Evolutionary conservation across 352 stramenopile genomes (phyloP).

Genomic region (Phytophthora crassamura): DNA sequence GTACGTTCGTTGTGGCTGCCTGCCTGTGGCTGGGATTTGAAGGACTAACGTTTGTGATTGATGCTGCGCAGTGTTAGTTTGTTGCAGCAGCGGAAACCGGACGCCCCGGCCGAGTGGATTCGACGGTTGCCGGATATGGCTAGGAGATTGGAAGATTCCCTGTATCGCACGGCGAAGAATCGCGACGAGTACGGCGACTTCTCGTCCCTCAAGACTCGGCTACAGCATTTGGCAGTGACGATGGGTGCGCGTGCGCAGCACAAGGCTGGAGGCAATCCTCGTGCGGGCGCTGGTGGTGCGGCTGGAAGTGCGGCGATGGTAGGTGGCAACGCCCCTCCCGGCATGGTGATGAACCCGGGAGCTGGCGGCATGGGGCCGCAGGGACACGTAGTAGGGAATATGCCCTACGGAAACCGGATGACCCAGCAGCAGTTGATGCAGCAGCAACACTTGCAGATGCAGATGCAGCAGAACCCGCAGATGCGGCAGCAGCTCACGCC

Average conservation of each 20-base stretch:
- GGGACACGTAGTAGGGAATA: constrained; percentile 68
- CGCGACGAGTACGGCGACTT: constrained; percentile 97
- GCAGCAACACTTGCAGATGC: constrained; percentile 82
- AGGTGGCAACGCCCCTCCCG: constrained; percentile 43
- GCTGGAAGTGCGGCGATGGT: constrained; percentile 57
- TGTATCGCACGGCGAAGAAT: constrained; percentile 94
- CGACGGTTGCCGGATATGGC: constrained; percentile 98
- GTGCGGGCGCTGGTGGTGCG: constrained; percentile 40
- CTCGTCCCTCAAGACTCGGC: constrained; percentile 94
- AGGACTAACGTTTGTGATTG: constrained; percentile 11
- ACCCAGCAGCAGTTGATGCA: constrained; percentile 82
- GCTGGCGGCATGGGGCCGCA: constrained; percentile 65
- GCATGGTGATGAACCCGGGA: constrained; percentile 60
- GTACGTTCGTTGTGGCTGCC: constrained; percentile 40
- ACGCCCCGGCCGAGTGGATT: constrained; percentile 97
- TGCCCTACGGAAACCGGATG: constrained; percentile 80
- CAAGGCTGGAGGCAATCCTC: constrained; percentile 66
- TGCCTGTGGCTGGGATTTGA: not conserved
- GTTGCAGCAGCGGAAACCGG: constrained; percentile 96
- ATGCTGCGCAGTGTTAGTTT: constrained; percentile 87
- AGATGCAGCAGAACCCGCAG: constrained; percentile 84
- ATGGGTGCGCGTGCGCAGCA: constrained; percentile 87
- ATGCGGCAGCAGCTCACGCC: constrained; percentile 83
- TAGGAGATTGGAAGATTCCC: constrained; percentile 96
- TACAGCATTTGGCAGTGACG: constrained; percentile 96